These are phyloP conservation scores for Neopestalotiopsis sp. DNA, from an alignment of 2,329 filamentous ascomycete genomes.

Conservation along the genomic window DNA sequence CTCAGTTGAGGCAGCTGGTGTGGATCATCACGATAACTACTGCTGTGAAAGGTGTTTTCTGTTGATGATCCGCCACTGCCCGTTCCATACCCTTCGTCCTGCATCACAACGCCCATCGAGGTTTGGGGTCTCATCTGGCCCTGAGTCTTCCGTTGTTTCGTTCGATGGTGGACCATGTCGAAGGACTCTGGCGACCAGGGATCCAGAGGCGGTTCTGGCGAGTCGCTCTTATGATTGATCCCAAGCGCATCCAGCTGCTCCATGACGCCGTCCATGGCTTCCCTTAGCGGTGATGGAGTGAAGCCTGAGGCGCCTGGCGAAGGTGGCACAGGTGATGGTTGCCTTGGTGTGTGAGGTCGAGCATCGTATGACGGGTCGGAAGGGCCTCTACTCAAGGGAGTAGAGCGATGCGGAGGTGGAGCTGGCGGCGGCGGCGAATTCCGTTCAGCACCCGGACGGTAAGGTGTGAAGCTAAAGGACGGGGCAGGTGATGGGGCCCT, in stretches of 20 bases:
- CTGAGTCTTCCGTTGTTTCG: constrained; percentile 39
- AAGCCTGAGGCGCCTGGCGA: constrained; percentile 71
- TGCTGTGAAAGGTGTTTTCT: constrained; percentile 46
- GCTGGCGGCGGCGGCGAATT: constrained; percentile 77
- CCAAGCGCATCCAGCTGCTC: constrained; percentile 90
- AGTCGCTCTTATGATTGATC: constrained; percentile 60
- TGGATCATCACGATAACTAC: constrained; percentile 47
- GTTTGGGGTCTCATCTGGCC: constrained; percentile 65
- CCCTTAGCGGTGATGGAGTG: constrained; percentile 89
- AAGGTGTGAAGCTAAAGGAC: constrained; percentile 43
- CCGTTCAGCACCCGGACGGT: constrained; percentile 38
- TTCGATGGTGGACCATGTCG: constrained; percentile 57
- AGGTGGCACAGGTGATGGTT: constrained; percentile 68
- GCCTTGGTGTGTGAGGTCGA: constrained; percentile 54
- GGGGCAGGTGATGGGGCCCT: constrained; percentile 46
- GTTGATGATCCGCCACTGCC: constrained; percentile 61
- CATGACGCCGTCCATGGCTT: constrained; percentile 98
- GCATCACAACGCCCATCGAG: constrained; percentile 71
- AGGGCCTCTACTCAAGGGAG: constrained; percentile 31
- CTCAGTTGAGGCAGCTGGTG: constrained; percentile 73
- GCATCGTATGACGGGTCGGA: constrained; percentile 46
- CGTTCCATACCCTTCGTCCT: constrained; percentile 67
- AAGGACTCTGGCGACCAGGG: constrained; percentile 95
- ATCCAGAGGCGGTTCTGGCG: constrained; percentile 64
- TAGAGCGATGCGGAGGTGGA: constrained; percentile 82